phyloP scores from a whole-genome alignment of 257 asterid species.

The Solanum appendiculatum region DNA sequence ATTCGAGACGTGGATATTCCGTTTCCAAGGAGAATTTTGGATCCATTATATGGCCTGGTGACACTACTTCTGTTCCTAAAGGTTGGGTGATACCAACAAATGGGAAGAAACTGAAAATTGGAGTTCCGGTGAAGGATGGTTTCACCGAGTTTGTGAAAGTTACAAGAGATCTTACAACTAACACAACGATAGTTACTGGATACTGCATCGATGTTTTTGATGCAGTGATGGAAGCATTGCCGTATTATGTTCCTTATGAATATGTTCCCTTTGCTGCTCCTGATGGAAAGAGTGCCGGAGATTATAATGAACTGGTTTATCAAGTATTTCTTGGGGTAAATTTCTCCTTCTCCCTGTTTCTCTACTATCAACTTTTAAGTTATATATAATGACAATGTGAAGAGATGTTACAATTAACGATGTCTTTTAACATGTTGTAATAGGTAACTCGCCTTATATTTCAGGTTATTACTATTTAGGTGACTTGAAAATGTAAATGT shows the following conservation, averaged over 20 bases:
- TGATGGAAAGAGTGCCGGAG: constrained; percentile 15
- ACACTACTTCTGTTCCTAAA: constrained; percentile 16
- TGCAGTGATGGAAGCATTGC: constrained; percentile 30
- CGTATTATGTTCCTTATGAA: constrained; percentile 31
- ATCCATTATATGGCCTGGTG: constrained; percentile 48
- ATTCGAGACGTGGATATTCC: neutral
- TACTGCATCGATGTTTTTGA: constrained; percentile 42
- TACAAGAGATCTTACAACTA: constrained; percentile 9
- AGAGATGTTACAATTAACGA: neutral
- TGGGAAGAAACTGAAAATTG: constrained; percentile 31
- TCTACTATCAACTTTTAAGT: neutral
- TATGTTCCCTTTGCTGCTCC: constrained; percentile 28
- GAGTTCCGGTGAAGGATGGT: constrained; percentile 31
- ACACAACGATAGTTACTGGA: constrained; percentile 22
- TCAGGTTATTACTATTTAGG: too few relatives aligned
- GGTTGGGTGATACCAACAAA: constrained; percentile 53
- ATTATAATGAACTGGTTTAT: constrained; percentile 16
- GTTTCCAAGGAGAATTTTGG: constrained; percentile 18
- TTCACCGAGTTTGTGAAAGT: constrained; percentile 30
- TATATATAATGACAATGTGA: neutral
- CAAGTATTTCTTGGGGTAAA: constrained; percentile 35
- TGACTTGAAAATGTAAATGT: too few relatives aligned
- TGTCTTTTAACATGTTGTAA: neutral
- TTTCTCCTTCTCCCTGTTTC: neutral
- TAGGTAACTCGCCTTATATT: too few relatives aligned